A percentile compares a stretch with the other conserved stretches of the same genome.
Evolutionary conservation across 768 basidiomycete species (phyloP).

Genomic region (Calocera cornea): DNA sequence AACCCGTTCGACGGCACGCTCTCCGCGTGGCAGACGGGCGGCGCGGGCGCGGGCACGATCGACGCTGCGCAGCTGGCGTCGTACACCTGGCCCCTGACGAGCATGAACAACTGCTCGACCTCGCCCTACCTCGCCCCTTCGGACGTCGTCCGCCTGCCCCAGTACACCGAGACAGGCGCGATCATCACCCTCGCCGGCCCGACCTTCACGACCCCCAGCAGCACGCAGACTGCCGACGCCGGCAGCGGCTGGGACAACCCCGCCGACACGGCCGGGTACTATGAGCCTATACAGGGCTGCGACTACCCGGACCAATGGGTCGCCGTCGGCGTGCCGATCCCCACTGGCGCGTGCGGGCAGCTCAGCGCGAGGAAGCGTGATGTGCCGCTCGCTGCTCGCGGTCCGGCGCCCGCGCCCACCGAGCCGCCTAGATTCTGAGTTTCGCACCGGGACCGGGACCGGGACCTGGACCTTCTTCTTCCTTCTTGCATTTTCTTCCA

Average conservation of each 20-base stretch:
- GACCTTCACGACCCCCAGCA: constrained; percentile 34
- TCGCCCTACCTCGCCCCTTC: neutral
- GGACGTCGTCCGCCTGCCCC: constrained; percentile 30
- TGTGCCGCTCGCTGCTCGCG: neutral
- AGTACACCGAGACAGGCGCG: constrained; percentile 49
- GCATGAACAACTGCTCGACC: constrained; percentile 21
- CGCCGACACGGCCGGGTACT: constrained; percentile 39
- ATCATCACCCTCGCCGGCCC: constrained; percentile 44
- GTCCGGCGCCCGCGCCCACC: too few relatives aligned
- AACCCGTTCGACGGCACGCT: constrained; percentile 40
- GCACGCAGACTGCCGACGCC: constrained; percentile 29
- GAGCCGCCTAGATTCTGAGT: neutral
- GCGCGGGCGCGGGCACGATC: constrained; percentile 38
- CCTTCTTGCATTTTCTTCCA: too few relatives aligned
- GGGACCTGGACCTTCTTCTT: too few relatives aligned
- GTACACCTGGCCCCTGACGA: constrained; percentile 44
- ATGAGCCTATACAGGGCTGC: constrained; percentile 49
- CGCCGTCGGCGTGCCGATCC: constrained; percentile 24
- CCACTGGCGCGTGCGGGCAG: constrained; percentile 4
- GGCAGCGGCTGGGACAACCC: constrained; percentile 48
- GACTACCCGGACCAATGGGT: constrained; percentile 52
- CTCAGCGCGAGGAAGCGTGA: neutral
- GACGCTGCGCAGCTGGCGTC: constrained; percentile 29
- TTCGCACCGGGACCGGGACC: too few relatives aligned
- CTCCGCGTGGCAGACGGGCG: constrained; percentile 57